Evolutionary conservation across 164 flowering plant genomes (phyloP).

Genomic region (Tinospora cordifolia): DNA sequence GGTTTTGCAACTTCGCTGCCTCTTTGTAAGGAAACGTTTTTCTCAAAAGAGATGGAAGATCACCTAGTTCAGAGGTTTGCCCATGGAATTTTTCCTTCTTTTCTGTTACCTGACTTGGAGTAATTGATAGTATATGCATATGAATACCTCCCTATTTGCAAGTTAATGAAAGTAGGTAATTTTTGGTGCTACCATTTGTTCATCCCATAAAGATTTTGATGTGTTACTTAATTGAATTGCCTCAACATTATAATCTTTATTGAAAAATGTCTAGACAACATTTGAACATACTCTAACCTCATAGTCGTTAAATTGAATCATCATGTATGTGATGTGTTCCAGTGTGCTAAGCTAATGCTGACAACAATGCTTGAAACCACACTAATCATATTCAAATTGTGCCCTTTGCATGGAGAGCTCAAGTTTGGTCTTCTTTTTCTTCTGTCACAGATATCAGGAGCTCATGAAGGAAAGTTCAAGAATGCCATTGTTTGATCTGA

Average conservation of each 20-base stretch:
- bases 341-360: not conserved
- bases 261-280: not conserved
- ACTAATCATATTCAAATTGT: not conserved
- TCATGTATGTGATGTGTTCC: not conserved
- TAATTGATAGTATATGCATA: not conserved
- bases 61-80: constrained; percentile 57
- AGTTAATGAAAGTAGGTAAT: not conserved
- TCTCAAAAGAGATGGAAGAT: constrained; percentile 76
- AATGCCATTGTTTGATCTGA: constrained; percentile 80
- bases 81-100: not conserved
- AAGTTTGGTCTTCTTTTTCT: constrained; percentile 4
- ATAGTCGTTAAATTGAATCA: not conserved
- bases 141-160: not conserved
- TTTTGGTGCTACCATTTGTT: not conserved
- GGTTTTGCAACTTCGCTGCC: constrained; percentile 73
- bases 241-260: not conserved
- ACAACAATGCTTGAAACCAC: not conserved
- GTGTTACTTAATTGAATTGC: not conserved
- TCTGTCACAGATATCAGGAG: constrained; percentile 60
- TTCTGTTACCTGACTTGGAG: not conserved
- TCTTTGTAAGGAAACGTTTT: constrained; percentile 85
- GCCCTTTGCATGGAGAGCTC: not conserved
- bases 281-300: not conserved
- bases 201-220: not conserved
- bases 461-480: constrained; percentile 86